Base-by-base conservation (phyloP, 1,284 basidiomycete genomes). In the Pyrrhoderma lamaoense region DNA sequence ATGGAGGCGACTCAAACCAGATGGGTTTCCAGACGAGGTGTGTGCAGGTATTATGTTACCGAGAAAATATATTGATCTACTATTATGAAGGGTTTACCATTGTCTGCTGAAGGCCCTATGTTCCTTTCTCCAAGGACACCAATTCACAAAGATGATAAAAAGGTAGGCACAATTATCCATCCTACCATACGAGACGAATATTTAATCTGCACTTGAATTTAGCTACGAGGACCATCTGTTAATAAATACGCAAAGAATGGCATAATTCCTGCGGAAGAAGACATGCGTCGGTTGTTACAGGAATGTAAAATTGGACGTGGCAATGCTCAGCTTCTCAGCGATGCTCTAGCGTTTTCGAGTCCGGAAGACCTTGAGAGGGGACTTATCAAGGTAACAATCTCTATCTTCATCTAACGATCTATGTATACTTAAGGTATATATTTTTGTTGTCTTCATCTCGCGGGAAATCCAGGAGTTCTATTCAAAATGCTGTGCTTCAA, bases 271-370 rank as follows among this genome's bases (percentile, higher is more conserved):
- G 74, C 66, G 2, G 84, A 88, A 39, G 86, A 89, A 60, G 86
- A 89, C 60, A 87, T 89, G 52, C 74, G 82, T 3, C 73, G 85
- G 9, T 64, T 91, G 46, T 80, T 86, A 61, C 80, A 87, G 59
- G 88, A 91, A 61, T 90, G 87, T 65, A 79, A 79, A 58, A 77
- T 89, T 49, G 87, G 82, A 5, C 72, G 74, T 43, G 82, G 81
- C 5, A 89, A 89, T 59, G 86, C 88, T 0, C 64, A 68, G 37
- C 54, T 91, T 7, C 68, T 91, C 2, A 74, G 76, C 7, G 77
- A 89, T 60, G 74, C 84, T 0, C 67, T 90, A 37, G 71, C 74
- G 1, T 77, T 75, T 50, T 77, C 83, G 2, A 79, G 71, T 53
- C 84, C 85, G 0, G 80, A 85, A 51, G 79, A 85, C 46, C 63